phyloP scores from a whole-genome alignment of 805 yeast genomes.

The Wickerhamomyces silvicola region DNA sequence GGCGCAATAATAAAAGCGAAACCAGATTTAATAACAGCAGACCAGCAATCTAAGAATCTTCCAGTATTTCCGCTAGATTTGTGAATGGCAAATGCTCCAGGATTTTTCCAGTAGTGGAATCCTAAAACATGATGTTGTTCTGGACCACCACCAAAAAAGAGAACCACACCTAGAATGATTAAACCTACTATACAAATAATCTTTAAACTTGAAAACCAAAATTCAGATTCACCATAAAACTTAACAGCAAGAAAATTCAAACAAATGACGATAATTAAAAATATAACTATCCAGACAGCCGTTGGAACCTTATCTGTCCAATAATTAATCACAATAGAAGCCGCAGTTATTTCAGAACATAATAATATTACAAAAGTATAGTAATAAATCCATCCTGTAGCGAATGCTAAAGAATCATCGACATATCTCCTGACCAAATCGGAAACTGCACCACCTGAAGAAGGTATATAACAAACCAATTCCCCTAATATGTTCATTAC shows the following conservation, averaged over 20 bases:
- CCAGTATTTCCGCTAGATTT: slow-evolving; percentile 45
- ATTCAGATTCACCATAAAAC: slow-evolving; percentile 50
- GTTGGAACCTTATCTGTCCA: slow-evolving; percentile 41
- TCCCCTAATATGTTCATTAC: no score
- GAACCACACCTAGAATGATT: slow-evolving; percentile 46
- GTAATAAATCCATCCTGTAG: slow-evolving; percentile 52
- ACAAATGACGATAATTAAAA: slow-evolving; percentile 37
- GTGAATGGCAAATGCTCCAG: slow-evolving; percentile 65
- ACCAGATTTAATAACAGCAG: slow-evolving; percentile 49
- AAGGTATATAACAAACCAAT: slow-evolving; percentile 50
- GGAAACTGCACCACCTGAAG: slow-evolving; percentile 53
- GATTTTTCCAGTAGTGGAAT: slow-evolving; percentile 38
- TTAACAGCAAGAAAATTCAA: slow-evolving; percentile 49
- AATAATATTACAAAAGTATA: slow-evolving; percentile 45
- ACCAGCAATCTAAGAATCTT: slow-evolving; percentile 51
- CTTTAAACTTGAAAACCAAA: slow-evolving; percentile 59
- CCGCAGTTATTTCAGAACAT: slow-evolving; percentile 47
- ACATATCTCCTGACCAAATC: slow-evolving; percentile 44
- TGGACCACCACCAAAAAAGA: slow-evolving; percentile 55
- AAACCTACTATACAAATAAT: slow-evolving; percentile 60
- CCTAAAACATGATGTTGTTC: slow-evolving; percentile 41
- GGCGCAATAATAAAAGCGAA: slow-evolving; percentile 54
- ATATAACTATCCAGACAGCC: slow-evolving; percentile 43
- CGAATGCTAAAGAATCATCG: slow-evolving; percentile 55
- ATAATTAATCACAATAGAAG: slow-evolving; percentile 46